Evolutionary conservation across 2,329 filamentous ascomycete genomes (phyloP).

Genomic region (Lasiodiplodia sp.): DNA sequence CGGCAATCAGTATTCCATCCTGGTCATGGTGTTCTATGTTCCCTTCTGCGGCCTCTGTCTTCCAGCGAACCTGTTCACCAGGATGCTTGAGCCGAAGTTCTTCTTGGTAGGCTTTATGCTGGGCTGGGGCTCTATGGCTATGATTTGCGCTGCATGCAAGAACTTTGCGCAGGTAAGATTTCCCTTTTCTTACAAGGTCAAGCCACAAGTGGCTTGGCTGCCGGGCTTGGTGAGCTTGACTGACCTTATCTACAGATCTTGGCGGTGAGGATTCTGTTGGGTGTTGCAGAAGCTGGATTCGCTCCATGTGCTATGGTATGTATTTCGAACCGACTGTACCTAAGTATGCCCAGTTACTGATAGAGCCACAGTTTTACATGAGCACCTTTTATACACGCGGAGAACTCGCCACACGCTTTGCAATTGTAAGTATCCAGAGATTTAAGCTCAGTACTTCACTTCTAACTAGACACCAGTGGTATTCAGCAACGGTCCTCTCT

Average conservation of each 20-base stretch:
- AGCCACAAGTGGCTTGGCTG: conserved; percentile 1
- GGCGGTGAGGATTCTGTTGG: conserved; percentile 16
- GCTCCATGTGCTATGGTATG: conserved; percentile 23
- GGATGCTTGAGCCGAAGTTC: conserved; percentile 24
- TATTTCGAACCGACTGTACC: not conserved
- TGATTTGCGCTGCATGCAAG: conserved; percentile 20
- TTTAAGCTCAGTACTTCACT: too few species aligned
- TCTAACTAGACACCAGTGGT: conserved; percentile 11
- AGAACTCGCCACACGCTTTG: conserved; percentile 27
- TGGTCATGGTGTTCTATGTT: conserved; percentile 46
- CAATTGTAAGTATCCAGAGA: not conserved
- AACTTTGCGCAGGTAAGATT: conserved; percentile 22
- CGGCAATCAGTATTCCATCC: conserved; percentile 42
- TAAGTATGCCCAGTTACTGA: not conserved
- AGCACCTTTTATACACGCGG: conserved; percentile 29
- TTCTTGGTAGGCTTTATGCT: conserved; percentile 28
- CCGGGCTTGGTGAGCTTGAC: conserved; percentile 13
- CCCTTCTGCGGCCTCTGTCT: conserved; percentile 36
- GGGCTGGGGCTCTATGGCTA: conserved; percentile 28
- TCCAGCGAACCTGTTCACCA: conserved; percentile 27
- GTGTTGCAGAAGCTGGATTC: conserved; percentile 23
- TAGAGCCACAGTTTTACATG: conserved; percentile 21
- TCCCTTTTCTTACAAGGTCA: not conserved
- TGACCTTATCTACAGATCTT: conserved; percentile 15
- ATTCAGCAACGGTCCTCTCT: conserved; percentile 20